Conservation (phyloP, 2,329 filamentous ascomycete genomes). For the Elsinoe perseae region DNA sequence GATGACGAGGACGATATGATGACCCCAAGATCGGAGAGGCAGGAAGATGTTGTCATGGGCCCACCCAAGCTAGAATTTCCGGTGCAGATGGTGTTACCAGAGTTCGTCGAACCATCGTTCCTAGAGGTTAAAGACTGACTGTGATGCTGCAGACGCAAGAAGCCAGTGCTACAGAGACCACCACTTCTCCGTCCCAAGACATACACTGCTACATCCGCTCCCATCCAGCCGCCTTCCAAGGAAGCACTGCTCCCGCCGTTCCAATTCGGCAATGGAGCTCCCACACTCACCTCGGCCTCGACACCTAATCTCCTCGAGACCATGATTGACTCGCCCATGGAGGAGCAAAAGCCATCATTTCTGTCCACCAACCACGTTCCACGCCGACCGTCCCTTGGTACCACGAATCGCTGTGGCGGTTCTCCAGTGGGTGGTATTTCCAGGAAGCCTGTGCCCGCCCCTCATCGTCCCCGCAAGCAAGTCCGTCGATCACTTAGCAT, state of each 20-base stretch:
- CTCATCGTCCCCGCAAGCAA: conserved; percentile 71
- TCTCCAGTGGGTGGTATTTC: conserved; percentile 66
- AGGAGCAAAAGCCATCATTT: conserved; percentile 24
- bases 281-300: conserved; percentile 39
- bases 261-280: conserved; percentile 56
- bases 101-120: conserved; percentile 17
- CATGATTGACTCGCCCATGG: conserved; percentile 64
- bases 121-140: background rate
- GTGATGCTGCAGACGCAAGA: conserved; percentile 22
- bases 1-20: conserved; percentile 34
- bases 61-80: conserved; percentile 29
- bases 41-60: conserved; percentile 31
- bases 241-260: conserved; percentile 66
- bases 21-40: conserved; percentile 18
- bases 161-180: conserved; percentile 52
- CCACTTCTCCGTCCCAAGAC: conserved; percentile 68
- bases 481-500: conserved; percentile 92
- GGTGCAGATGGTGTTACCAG: conserved; percentile 30
- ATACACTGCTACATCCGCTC: conserved; percentile 58
- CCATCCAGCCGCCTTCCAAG: conserved; percentile 47
- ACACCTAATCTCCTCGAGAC: conserved; percentile 68
- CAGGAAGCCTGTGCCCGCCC: conserved; percentile 55
- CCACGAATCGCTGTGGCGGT: conserved; percentile 57
- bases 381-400: conserved; percentile 57
- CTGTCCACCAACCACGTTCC: conserved; percentile 51